Evolutionary conservation across 1,284 basidiomycete genomes (phyloP), one percentile per base, ranked within the genome.

Genomic region (Trametes sp.): DNA sequence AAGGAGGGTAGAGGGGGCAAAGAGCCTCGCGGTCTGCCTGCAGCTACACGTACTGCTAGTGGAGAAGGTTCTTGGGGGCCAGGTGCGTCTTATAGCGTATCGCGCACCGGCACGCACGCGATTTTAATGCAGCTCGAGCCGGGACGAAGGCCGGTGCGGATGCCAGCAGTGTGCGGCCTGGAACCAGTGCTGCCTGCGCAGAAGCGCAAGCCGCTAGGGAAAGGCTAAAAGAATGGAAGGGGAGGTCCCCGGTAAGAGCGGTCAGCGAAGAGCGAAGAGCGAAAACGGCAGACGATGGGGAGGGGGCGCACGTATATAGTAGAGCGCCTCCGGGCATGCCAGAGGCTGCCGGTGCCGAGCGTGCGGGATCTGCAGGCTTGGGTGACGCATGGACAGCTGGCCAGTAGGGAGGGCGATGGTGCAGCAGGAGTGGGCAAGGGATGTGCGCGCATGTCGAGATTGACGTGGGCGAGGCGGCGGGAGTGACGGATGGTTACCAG

Each of bases 1-100:
- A 28, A 29, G 38, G 26, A 44, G 61, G 42, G 36, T 10, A 45
- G 52, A 33, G 49, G 52, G 38, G 29, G 48, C 52, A 55, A 31
- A 44, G 54, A 11, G 58, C 52, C 64, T 59, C 58, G 59, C 61
- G 57, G 62, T 57, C 51, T 61, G 58, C 65, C 45, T 62, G 65
- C 61, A 67, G 63, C 52, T 52, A 52, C 58, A 62, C 58, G 54
- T 24, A 31, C 13, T 4, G 38, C 48, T 19, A 19, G 64, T 36
- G 61, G 63, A 67, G 57, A 57, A 56, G 31, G 51, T 62, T 62
- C 59, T 38, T 28, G 61, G 46, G 42, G 23, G n/a, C n/a, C 16
- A 29, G 29, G 48, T 29, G 4, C n/a, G 51, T n/a, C 33, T 53
- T 53, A 53, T 41, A 51, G 35, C 48, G 13, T 10, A 9, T n/a